Percentiles rank a stretch among this genome's conserved stretches.
Evolutionary conservation across 2,329 filamentous ascomycete species (phyloP).

Genomic region (Ascosphaera acerosa): DNA sequence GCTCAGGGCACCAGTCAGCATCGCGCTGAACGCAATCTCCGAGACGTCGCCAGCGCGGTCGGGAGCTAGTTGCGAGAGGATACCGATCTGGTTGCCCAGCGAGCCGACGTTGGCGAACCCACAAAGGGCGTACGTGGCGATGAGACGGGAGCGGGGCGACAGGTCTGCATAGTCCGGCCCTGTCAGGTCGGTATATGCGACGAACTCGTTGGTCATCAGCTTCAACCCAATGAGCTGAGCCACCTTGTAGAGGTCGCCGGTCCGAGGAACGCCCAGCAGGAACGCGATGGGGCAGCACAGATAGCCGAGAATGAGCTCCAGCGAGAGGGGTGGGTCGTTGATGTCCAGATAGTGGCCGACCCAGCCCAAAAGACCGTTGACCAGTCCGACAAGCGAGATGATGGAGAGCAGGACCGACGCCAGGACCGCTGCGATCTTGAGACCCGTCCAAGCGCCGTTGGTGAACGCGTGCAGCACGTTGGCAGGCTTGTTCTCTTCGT

Average conservation of each 20-base stretch:
- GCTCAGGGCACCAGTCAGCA: conserved; percentile 51
- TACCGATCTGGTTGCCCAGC: conserved; percentile 72
- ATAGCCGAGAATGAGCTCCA: conserved; percentile 55
- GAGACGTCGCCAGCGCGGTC: conserved; percentile 49
- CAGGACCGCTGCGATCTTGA: conserved; percentile 73
- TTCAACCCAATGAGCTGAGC: conserved; percentile 61
- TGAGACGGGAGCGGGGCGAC: conserved; percentile 45
- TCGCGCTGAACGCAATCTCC: conserved; percentile 46
- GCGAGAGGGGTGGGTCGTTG: conserved; percentile 39
- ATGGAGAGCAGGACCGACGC: conserved; percentile 58
- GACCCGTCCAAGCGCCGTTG: conserved; percentile 60
- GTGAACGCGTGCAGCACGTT: conserved; percentile 70
- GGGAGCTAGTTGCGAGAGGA: conserved; percentile 58
- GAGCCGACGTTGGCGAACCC: conserved; percentile 67
- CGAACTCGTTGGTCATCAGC: conserved; percentile 66
- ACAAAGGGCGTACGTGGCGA: conserved; percentile 68
- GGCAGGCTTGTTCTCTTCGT: conserved; percentile 38
- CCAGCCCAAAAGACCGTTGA: conserved; percentile 60
- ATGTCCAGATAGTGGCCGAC: conserved; percentile 60
- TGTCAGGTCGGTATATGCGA: conserved; percentile 37
- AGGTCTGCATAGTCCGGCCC: conserved; percentile 30
- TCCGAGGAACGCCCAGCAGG: conserved; percentile 50
- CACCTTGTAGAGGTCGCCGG: conserved; percentile 41
- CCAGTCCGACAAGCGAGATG: conserved; percentile 46
- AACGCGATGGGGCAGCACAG: conserved; percentile 55